Base-by-base conservation (phyloP, 306 rosid genomes). In the Canavalia ensiformis region DNA sequence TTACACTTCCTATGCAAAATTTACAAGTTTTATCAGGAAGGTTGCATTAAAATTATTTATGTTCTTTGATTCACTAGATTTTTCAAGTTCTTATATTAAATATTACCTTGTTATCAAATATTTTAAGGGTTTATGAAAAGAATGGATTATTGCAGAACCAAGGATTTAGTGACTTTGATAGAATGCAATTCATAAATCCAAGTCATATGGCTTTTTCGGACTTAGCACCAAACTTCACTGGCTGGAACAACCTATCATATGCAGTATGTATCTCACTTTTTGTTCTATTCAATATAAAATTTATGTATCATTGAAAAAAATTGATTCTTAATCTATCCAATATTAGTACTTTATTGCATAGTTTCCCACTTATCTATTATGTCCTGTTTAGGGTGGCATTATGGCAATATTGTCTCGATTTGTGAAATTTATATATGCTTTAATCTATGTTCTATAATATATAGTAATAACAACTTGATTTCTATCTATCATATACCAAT, bases 241-340 rank as follows among this genome's bases (percentile, higher is more conserved):
- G 87, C 29, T 82, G 91, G 89, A 88, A 88, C 72, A 85, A 84
- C 76, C 57, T 81, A 62, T 80, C 88, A 39, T 83, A 86, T 51
- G 91, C 84, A n/a, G 91, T 86, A 67, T 81, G 88, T 46, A 45
- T 49, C 49, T 69, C n/a, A 55, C 6, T 57, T 59, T 18, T 12
- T 55, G 66, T 63, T 63, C n/a, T 29, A 18, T 49, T 34, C 51
- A 18, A 18, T 18, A 18, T 18, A 18, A 18, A 18, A 18, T 37
- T 46, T 30, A 29, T 74, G 12, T 25, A 3, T 59, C 56, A 13
- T 29, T 64, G 6, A 5, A 29, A 30, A 39, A 57, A 45, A 47
- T 58, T 6, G 25, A 18, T 18, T 18, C 25, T 18, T 18, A 18
- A 18, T 18, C 25, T 18, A 18, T 18, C 25, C 0, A 18, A 18